Evolutionary conservation across 176 grass and related monocot genomes (phyloP).

Genomic region (Juncus effusus): DNA sequence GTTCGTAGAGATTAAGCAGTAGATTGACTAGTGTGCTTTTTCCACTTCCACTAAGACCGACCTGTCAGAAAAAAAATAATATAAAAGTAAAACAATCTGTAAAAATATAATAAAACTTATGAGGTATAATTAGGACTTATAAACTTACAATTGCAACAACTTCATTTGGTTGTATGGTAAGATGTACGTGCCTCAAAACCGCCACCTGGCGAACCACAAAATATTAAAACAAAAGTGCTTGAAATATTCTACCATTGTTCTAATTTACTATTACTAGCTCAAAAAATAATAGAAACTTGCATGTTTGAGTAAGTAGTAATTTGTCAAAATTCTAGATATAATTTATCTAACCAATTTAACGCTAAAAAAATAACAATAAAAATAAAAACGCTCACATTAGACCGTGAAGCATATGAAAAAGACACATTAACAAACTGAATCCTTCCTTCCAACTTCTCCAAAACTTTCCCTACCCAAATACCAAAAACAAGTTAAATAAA

Average conservation of each 20-base stretch:
- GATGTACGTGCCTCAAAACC: slow-evolving; percentile 56
- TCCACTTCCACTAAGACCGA: slow-evolving; percentile 97
- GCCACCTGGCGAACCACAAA: slow-evolving; percentile 47
- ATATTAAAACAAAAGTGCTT: neutral
- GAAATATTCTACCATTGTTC: too few relatives aligned
- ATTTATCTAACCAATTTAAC: neutral
- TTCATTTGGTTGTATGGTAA: slow-evolving; percentile 76
- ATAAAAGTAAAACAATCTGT: neutral
- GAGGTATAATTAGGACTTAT: slow-evolving; percentile 10
- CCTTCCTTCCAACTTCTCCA: slow-evolving; percentile 59
- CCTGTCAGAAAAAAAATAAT: slow-evolving; percentile 46
- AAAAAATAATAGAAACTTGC: neutral
- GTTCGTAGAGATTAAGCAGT: slow-evolving; percentile 79
- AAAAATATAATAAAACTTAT: neutral
- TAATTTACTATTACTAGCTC: neutral
- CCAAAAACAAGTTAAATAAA: neutral
- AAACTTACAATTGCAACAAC: slow-evolving; percentile 90
- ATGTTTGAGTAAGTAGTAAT: neutral
- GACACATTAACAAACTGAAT: slow-evolving; percentile 75
- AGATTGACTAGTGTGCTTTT: slow-evolving; percentile 95
- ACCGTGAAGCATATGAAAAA: slow-evolving; percentile 93
- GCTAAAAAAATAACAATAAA: slow-evolving; percentile 7
- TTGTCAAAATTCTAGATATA: too few relatives aligned
- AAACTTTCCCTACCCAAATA: slow-evolving; percentile 46
- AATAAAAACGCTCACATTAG: slow-evolving; percentile 43